Percentiles rank a stretch among this genome's conserved stretches.
These are phyloP conservation scores for Arabis hirsuta DNA, from an alignment of 345 rosid species.

Conservation along the genomic window DNA sequence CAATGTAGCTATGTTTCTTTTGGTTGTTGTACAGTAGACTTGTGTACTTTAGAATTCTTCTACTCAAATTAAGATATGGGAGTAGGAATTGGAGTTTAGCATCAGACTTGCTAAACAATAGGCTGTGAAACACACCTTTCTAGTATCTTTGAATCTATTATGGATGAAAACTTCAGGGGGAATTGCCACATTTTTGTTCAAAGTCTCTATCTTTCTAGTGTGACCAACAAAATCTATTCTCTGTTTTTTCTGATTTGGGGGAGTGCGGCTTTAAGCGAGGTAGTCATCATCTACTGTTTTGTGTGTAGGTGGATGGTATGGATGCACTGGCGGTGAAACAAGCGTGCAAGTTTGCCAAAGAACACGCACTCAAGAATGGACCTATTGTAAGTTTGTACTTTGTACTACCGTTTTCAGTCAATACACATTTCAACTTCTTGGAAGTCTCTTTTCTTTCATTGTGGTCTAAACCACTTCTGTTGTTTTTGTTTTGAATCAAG, in stretches of 20 bases:
- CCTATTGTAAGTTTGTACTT: conserved; percentile 90
- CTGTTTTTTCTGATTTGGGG: conserved; percentile 27
- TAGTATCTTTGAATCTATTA: no score
- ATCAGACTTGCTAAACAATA: no score
- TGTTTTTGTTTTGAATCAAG: neutral
- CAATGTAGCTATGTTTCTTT: conserved; percentile 15
- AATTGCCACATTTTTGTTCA: neutral
- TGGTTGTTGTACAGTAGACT: neutral
- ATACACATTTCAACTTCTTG: neutral
- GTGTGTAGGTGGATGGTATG: conserved; percentile 90
- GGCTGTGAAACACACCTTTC: no score
- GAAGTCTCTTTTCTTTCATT: neutral
- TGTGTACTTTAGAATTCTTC: neutral
- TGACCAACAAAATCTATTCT: neutral
- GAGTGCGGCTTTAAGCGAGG: conserved; percentile 18
- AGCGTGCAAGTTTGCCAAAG: conserved; percentile 96
- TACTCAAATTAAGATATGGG: neutral
- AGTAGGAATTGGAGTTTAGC: neutral
- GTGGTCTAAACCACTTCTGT: neutral
- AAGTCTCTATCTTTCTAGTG: conserved; percentile 1
- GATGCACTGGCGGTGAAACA: conserved; percentile 96
- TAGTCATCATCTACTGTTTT: conserved; percentile 11
- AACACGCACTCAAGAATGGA: conserved; percentile 87
- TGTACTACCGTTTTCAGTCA: neutral
- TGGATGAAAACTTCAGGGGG: neutral